phyloP scores from a whole-genome alignment of 2,329 filamentous ascomycete species.

The Sporothrix schenckii region DNA sequence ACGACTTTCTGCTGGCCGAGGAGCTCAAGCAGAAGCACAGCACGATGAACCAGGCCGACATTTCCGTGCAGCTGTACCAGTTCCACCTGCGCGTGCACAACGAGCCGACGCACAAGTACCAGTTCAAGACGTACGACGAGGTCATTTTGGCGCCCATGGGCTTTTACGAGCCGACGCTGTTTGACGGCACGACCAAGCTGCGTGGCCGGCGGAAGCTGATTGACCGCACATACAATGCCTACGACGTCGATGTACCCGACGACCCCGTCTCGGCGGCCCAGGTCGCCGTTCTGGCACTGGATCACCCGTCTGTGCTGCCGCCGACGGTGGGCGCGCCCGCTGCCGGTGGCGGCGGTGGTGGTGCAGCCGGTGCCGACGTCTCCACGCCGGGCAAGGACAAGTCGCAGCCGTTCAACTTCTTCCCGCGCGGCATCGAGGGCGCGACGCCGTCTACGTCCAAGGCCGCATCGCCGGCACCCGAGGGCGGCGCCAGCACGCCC shows the following conservation, averaged over 20 bases:
- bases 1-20: slow-evolving; percentile 91
- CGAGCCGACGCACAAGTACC: slow-evolving; percentile 87
- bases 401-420: slow-evolving; percentile 68
- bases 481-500: slow-evolving; percentile 68
- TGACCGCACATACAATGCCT: slow-evolving; percentile 87
- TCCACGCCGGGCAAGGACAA: slow-evolving; percentile 66
- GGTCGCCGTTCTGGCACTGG: slow-evolving; percentile 63
- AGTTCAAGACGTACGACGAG: slow-evolving; percentile 97
- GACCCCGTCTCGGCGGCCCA: slow-evolving; percentile 88
- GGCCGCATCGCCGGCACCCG: slow-evolving; percentile 83
- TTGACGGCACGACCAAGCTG: slow-evolving; percentile 81
- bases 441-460: slow-evolving; percentile 81
- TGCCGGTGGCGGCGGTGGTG: slow-evolving; percentile 45
- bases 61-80: slow-evolving; percentile 84
- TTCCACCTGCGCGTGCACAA: slow-evolving; percentile 89
- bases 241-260: slow-evolving; percentile 83
- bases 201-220: slow-evolving; percentile 77
- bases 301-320: slow-evolving; percentile 60
- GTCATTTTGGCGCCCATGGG: slow-evolving; percentile 93
- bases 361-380: slow-evolving; percentile 45
- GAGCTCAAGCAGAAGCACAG: slow-evolving; percentile 93
- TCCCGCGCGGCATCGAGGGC: slow-evolving; percentile 61
- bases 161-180: slow-evolving; percentile 86
- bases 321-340: slow-evolving; percentile 47
- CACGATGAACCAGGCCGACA: slow-evolving; percentile 85